Evolutionary conservation across 306 rosid species (phyloP), one percentile per base, ranked within the genome.

Genomic region (Vicia sativa): DNA sequence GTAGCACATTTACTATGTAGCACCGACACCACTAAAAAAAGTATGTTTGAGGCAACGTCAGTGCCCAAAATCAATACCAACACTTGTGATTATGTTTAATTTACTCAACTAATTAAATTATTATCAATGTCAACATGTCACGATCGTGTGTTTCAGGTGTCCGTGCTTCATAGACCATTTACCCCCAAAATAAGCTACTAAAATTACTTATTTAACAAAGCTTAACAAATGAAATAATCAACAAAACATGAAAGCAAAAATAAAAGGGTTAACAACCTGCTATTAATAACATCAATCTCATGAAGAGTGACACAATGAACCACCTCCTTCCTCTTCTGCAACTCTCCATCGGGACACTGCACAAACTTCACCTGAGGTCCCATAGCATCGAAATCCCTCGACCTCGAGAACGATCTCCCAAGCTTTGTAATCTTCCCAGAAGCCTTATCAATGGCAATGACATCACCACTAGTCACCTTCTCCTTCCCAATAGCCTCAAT

Each of bases 281-380:
- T 93, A 69, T 93, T 93, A 76, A 93, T 93, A 62, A 90, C 97
- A 85, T 93, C 99, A 64, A 93, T 93, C 83, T 93, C 99, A 74
- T 93, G 99, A 74, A 93, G 97, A 7, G 97, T 83, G 28, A 93
- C 99, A 25, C 97, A 93, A 76, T 93, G 99, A 67, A 93, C 99
- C 5, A 93, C 96, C 84, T 93, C 99, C 87, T 93, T 93, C 73
- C 99, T 79, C 84, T 93, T 93, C 86, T 93, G 99, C 78, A 93
- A 76, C 90, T 93, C 99, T 13, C 99, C 99, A 52, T 93, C 99
- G 5, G 99, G 99, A 78, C 99, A 93, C 76, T 90, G 96, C 70
- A 93, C 85, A 71, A 93, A 88, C 81, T 93, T 93, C 3, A 85
- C 85, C 74, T 82, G 91, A 0, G 98, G 96, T 8, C 99, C 99